These are phyloP conservation scores for Flaveria ramosissima DNA, from an alignment of 129 eudicot genomes.

Conservation along the genomic window DNA sequence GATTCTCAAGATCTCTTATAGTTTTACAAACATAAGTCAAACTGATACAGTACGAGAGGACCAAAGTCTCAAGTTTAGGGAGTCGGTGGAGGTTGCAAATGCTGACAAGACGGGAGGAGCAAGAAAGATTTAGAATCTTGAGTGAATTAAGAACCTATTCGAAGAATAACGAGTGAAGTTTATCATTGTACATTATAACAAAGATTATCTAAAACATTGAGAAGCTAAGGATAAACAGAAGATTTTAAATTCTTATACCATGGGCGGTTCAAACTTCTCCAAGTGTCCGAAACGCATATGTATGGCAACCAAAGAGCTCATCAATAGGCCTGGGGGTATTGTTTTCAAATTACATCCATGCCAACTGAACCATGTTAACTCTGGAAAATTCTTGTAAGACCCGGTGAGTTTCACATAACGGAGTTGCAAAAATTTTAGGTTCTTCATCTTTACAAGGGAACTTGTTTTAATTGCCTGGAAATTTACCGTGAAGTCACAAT, in stretches of 20 bases:
- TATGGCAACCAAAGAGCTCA: slow-evolving; percentile 25
- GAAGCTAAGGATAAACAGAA: neutral
- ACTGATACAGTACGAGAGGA: neutral
- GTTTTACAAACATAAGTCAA: slow-evolving; percentile 31
- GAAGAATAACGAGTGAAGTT: neutral
- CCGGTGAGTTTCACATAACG: neutral
- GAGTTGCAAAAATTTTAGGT: slow-evolving; percentile 1
- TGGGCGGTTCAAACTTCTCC: slow-evolving; percentile 16
- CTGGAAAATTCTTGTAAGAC: neutral
- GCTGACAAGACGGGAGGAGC: slow-evolving; percentile 12
- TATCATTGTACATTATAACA: neutral
- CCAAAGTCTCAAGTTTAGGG: slow-evolving; percentile 30
- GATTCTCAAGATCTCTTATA: slow-evolving; percentile 21
- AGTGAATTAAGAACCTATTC: slow-evolving; percentile 20
- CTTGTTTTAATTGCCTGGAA: neutral
- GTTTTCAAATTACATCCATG: neutral
- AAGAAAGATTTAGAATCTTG: slow-evolving; percentile 23
- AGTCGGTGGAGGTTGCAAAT: slow-evolving; percentile 13
- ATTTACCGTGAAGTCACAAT: too few species aligned
- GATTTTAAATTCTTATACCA: slow-evolving; percentile 5
- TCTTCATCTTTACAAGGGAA: neutral
- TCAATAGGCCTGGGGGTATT: neutral
- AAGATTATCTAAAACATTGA: neutral
- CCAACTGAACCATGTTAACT: neutral
- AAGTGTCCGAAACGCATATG: slow-evolving; percentile 25